phyloP scores from a whole-genome alignment of 345 rosid species.

The Aurinia saxatilis region DNA sequence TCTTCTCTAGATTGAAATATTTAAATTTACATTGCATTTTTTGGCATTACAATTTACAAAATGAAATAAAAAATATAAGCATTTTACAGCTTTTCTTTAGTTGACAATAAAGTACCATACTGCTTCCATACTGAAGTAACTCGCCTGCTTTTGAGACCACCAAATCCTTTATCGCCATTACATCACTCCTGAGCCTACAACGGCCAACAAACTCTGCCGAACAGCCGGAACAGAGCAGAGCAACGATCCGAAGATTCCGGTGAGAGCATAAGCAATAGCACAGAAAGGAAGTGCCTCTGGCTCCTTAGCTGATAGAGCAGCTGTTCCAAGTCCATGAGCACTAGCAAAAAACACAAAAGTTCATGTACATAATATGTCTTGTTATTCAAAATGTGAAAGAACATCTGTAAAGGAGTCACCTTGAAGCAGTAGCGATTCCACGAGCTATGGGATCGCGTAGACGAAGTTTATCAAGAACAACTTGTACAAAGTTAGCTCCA shows the following conservation, averaged over 20 bases:
- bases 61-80: neutral
- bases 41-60: slow-evolving; percentile 19
- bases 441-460: slow-evolving; percentile 84
- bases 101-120: neutral
- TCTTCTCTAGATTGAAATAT: neutral
- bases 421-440: slow-evolving; percentile 91
- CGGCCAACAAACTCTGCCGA: slow-evolving; percentile 72
- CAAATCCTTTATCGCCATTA: neutral
- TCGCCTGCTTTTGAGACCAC: neutral
- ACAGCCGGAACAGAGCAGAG: slow-evolving; percentile 79
- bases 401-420: slow-evolving; percentile 46
- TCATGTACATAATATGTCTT: too few species aligned
- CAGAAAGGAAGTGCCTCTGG: slow-evolving; percentile 97
- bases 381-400: too few species aligned
- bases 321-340: slow-evolving; percentile 99
- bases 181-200: slow-evolving; percentile 45
- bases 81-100: neutral
- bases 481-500: slow-evolving; percentile 89
- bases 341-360: slow-evolving; percentile 28
- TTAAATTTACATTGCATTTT: neutral
- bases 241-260: slow-evolving; percentile 86
- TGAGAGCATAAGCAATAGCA: slow-evolving; percentile 89
- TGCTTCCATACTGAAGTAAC: neutral
- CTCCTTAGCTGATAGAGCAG: slow-evolving; percentile 91
- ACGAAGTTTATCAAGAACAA: slow-evolving; percentile 57